Evolutionary conservation across 768 basidiomycete genomes (phyloP), one percentile per base, ranked within the genome.

Genomic region (Gloeopeniophorella convolvens): DNA sequence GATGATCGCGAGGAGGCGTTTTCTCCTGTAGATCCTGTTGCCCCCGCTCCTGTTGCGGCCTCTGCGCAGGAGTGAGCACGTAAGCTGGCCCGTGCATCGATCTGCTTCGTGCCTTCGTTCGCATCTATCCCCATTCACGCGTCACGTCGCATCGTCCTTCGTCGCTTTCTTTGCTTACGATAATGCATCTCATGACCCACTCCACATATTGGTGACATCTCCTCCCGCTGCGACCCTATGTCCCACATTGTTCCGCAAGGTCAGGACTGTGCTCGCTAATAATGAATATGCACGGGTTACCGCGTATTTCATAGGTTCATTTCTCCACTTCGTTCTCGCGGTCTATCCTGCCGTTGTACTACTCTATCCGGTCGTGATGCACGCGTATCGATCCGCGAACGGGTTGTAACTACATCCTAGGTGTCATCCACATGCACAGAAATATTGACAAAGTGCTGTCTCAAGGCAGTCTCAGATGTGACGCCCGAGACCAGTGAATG

Each of bases 381-480:
- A 45, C 46, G 40, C 20, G 26, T 55, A 31, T 42, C 51, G 32
- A 27, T 37, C 43, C 35, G 54, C 39, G 54, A 33, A 39, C 35
- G 54, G 54, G 42, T 54, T 56, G 51, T 56, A 56, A 37, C 50
- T 53, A 43, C 21, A 21, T 28, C 31, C 36, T 18, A 18, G 33
- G 12, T 23, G 44, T 45, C 31, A 26, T 53, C 33, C 41, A 28
- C 40, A 37, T 39, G 23, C 31, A 32, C 41, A 41, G 43, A 46
- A 56, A 18, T 27, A 32, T 18, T 33, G 16, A 46, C 45, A 15
- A 35, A 34, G 26, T 35, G 41, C 16, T 33, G 18, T 10, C 13
- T 16, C 47, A 28, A 27, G 15, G n/a, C n/a, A n/a, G n/a, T n/a
- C n/a, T n/a, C n/a, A n/a, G n/a, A n/a, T n/a, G n/a, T n/a, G n/a